Evolutionary conservation across 441 rosid genomes (phyloP), one percentile per base, ranked within the genome.

Genomic region (Euphorbia celastroides): DNA sequence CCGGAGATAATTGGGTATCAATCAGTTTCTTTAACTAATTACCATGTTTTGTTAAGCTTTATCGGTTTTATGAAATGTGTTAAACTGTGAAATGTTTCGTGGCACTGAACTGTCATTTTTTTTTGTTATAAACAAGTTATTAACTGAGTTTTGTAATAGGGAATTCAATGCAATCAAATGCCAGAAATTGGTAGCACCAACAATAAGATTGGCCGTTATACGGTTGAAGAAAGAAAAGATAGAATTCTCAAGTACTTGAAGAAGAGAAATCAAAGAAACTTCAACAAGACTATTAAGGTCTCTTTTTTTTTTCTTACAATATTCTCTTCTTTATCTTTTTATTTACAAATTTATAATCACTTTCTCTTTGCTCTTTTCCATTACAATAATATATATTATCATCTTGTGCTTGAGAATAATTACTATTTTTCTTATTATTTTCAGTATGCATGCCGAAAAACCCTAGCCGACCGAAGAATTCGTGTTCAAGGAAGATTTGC

Each of bases 201-300:
- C 55, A 67, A 74, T 17, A 88, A 87, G 68, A 88, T 90, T 63
- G 92, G 96, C 27, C 77, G 89, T 27, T 93, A 93, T 44, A 74
- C 98, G 0, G 91, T 74, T 8, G 97, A 90, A 74, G 96, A 93
- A 72, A 87, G 98, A 71, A 88, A 87, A 80, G 91, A 84, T 20
- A 85, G 93, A 77, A 93, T 93, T 75, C 82, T 83, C n/a, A 81
- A 92, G 74, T 93, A 88, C 73, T 72, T 90, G 82, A 90, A 90
- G 84, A 93, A 93, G 80, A 85, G 90, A 88, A 90, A 88, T 74
- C 89, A 84, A 72, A 87, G 98, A 74, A 93, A 93, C 81, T 90
- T 93, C 67, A 93, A 87, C 70, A 93, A 93, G 81, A 93, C 97
- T 41, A 93, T 93, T 69, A 88, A 93, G 96, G 98, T 93, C 20